A percentile compares a stretch with the other conserved stretches of the same genome.
Conservation (phyloP, 2,329 filamentous ascomycete genomes). For the Aspergillus sp. region DNA sequence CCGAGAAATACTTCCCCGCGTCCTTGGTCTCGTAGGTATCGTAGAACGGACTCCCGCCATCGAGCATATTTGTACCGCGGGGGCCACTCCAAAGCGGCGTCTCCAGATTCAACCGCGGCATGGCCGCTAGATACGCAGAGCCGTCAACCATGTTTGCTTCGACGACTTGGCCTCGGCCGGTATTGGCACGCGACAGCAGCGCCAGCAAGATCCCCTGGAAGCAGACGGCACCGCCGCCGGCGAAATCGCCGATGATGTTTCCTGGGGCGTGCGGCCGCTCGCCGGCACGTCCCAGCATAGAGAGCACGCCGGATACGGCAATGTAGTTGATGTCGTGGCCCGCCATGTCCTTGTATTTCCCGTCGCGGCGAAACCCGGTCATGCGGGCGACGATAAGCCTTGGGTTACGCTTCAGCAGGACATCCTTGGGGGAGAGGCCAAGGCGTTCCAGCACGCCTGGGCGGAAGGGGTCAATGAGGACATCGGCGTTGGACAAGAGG, state of each 20-base stretch:
- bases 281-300: conserved; percentile 68
- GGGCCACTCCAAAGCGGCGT: conserved; percentile 61
- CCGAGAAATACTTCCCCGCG: conserved; percentile 70
- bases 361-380: conserved; percentile 86
- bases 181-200: conserved; percentile 63
- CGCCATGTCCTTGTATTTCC: conserved; percentile 82
- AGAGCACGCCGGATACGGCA: conserved; percentile 77
- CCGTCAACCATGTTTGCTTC: conserved; percentile 98
- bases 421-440: conserved; percentile 68
- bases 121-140: conserved; percentile 72
- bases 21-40: conserved; percentile 85
- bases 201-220: conserved; percentile 83
- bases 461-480: conserved; percentile 90
- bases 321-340: conserved; percentile 98
- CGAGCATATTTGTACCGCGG: conserved; percentile 75
- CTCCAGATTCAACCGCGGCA: conserved; percentile 68
- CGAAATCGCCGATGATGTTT: conserved; percentile 89
- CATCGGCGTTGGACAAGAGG: conserved; percentile 65
- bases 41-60: conserved; percentile 85
- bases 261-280: conserved; percentile 74
- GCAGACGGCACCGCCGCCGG: conserved; percentile 78
- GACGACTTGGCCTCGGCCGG: conserved; percentile 79
- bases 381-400: conserved; percentile 79
- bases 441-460: conserved; percentile 86
- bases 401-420: conserved; percentile 67